Evolutionary conservation across 305 asterid genomes (phyloP).

Genomic region (Stenogyne calaminthoides): DNA sequence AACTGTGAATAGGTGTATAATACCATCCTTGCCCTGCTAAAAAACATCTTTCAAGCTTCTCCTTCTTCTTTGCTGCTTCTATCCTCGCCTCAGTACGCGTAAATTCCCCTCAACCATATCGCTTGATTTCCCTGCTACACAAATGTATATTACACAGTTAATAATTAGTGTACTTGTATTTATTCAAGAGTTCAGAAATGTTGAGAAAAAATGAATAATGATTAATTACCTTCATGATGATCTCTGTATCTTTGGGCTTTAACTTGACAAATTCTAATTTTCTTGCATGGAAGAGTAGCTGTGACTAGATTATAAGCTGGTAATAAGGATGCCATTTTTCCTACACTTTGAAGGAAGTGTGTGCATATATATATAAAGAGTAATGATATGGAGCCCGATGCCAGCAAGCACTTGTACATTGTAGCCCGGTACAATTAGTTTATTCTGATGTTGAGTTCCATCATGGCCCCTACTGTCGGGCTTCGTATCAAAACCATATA

Average conservation of each 20-base stretch:
- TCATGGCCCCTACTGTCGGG: too few species aligned
- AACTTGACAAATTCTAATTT: conserved; percentile 31
- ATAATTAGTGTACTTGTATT: background rate
- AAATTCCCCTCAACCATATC: background rate
- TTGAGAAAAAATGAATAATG: background rate
- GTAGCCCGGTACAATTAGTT: too few species aligned
- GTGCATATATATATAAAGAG: too few species aligned
- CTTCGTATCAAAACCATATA: too few species aligned
- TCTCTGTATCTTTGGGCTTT: conserved; percentile 54
- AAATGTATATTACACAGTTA: background rate
- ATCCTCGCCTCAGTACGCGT: conserved; percentile 47
- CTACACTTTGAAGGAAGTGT: background rate
- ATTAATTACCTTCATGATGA: conserved; percentile 43
- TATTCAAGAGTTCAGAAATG: background rate
- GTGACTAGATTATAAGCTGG: conserved; percentile 17
- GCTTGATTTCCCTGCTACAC: background rate
- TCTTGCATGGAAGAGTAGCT: conserved; percentile 32
- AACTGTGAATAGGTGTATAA: conserved; percentile 18
- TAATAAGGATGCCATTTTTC: conserved; percentile 35
- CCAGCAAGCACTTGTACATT: too few species aligned
- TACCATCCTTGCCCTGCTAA: conserved; percentile 54
- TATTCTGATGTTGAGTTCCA: too few species aligned
- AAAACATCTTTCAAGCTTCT: conserved; percentile 52
- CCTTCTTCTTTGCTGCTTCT: conserved; percentile 45
- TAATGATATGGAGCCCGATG: too few species aligned